Conservation (phyloP, 345 rosid species). For the Cardamine occulta region DNA sequence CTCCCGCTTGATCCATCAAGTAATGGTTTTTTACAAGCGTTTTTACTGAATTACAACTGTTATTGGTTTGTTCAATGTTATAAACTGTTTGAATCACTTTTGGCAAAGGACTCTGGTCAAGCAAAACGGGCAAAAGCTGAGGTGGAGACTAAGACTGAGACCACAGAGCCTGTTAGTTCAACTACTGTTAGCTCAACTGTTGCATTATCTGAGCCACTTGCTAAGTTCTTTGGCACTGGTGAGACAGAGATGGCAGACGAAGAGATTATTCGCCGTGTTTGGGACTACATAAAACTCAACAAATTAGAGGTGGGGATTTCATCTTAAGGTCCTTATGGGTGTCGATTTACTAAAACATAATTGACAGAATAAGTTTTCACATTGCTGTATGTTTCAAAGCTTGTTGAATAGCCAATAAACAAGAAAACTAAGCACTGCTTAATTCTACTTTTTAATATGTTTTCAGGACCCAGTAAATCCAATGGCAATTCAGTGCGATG, state of each 20-base stretch:
- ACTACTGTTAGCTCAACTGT: slow-evolving; percentile 46
- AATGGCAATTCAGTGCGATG: slow-evolving; percentile 81
- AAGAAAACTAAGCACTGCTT: slow-evolving; percentile 16
- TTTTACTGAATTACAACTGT: not conserved
- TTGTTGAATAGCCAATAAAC: not conserved
- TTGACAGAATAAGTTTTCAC: not conserved
- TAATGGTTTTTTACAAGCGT: slow-evolving; percentile 36
- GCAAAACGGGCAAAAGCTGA: slow-evolving; percentile 72
- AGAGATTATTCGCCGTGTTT: slow-evolving; percentile 63
- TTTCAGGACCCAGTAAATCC: slow-evolving; percentile 73
- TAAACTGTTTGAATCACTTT: slow-evolving; percentile 22
- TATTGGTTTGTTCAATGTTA: slow-evolving; percentile 22
- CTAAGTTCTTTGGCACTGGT: slow-evolving; percentile 73
- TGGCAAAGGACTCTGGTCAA: slow-evolving; percentile 78
- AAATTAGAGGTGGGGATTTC: slow-evolving; percentile 66
- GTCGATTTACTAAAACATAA: not conserved
- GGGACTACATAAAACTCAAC: slow-evolving; percentile 80
- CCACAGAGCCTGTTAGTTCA: slow-evolving; percentile 51
- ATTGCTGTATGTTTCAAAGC: not conserved
- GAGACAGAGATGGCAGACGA: slow-evolving; percentile 66
- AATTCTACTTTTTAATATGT: slow-evolving; percentile 10
- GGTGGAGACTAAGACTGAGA: slow-evolving; percentile 55
- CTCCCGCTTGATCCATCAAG: slow-evolving; percentile 82
- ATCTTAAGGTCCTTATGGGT: not conserved
- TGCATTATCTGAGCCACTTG: slow-evolving; percentile 75